Percentiles rank a stretch among this genome's conserved stretches.
These are phyloP conservation scores for Saprolegnia parasitica DNA, from an alignment of 352 stramenopile genomes.

Conservation along the genomic window DNA sequence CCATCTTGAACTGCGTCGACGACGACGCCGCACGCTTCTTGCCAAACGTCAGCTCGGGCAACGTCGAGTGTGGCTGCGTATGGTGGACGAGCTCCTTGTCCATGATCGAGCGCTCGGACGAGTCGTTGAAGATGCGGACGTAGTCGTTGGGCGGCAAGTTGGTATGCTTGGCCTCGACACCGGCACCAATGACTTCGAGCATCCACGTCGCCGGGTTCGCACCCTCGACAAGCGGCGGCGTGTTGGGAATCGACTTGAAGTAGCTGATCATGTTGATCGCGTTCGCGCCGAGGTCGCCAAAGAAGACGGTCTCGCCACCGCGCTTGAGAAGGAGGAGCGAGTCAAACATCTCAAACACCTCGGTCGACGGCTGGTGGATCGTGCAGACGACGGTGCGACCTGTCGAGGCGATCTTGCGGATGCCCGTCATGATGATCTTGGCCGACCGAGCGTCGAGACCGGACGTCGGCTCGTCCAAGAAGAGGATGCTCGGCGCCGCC, in stretches of 20 bases:
- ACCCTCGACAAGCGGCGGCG: slow-evolving; percentile 45
- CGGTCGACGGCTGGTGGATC: slow-evolving; percentile 88
- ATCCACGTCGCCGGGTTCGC: slow-evolving; percentile 78
- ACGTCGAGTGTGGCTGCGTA: slow-evolving; percentile 15
- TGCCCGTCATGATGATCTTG: slow-evolving; percentile 80
- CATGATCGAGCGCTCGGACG: slow-evolving; percentile 36
- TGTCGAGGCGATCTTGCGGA: slow-evolving; percentile 78
- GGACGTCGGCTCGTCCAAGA: slow-evolving; percentile 86
- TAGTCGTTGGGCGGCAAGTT: slow-evolving; percentile 36
- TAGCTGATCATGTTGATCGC: slow-evolving; percentile 51
- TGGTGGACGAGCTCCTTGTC: slow-evolving; percentile 43
- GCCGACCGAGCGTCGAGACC: slow-evolving; percentile 84
- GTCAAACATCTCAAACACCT: slow-evolving; percentile 89
- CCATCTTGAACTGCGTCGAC: slow-evolving; percentile 37
- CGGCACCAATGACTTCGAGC: slow-evolving; percentile 48
- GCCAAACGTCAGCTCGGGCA: slow-evolving; percentile 41
- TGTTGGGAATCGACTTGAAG: slow-evolving; percentile 41
- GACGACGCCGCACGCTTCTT: slow-evolving; percentile 39
- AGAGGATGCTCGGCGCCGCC: slow-evolving; percentile 75
- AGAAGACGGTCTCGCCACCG: slow-evolving; percentile 50
- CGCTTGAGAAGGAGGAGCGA: slow-evolving; percentile 69
- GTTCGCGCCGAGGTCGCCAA: slow-evolving; percentile 47
- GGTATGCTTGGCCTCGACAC: slow-evolving; percentile 32
- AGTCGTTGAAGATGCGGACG: slow-evolving; percentile 38
- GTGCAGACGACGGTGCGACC: slow-evolving; percentile 84